Evolutionary conservation across 371 early-diverging fungal species (phyloP), one percentile per base, ranked within the genome.

Genomic region (Rhizopus sp.): DNA sequence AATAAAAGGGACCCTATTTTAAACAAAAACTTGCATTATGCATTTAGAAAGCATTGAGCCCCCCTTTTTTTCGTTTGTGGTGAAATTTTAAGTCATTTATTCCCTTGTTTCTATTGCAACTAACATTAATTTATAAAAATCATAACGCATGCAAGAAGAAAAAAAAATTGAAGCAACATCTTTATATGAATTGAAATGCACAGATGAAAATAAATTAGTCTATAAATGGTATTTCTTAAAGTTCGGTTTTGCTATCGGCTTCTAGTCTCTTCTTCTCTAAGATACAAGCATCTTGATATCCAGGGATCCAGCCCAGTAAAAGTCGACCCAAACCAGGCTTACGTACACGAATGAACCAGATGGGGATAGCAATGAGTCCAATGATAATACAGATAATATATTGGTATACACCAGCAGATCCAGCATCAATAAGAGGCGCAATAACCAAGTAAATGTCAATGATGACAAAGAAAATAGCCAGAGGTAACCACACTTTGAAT

Each of bases 361-460:
- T 54, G 32, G 74, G 74, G 23, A 73, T 65, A 55, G 62, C 63
- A 29, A 73, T 41, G 8, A 73, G 60, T 10, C 68, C 70, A 50
- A 73, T 37, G 23, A 70, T 9, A 16, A 73, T 68, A 58, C 68
- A 70, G n/a, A 73, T 68, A 35, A 70, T 59, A 30, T 73, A 73
- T 31, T 68, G 68, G n/a, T 58, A 51, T 3, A 70, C 66, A 57
- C 74, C 70, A 8, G 41, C 68, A 40, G 70, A 52, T 9, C 74
- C 74, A 34, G 74, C 74, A 47, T 73, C 70, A 10, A 73, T 59
- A 40, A 73, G 59, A 31, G 74, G 74, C n/a, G 74, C 74, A 55
- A 73, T 33, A 7, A 73, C 68, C 41, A 73, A 62, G 29, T 73
- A 73, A 29, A 53, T 46, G 46, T 70, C 74, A 7, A 73, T 53